A percentile compares a stretch with the other conserved stretches of the same genome.
phyloP scores from a whole-genome alignment of 352 stramenopile species.

The Globisporangium carolinianum region DNA sequence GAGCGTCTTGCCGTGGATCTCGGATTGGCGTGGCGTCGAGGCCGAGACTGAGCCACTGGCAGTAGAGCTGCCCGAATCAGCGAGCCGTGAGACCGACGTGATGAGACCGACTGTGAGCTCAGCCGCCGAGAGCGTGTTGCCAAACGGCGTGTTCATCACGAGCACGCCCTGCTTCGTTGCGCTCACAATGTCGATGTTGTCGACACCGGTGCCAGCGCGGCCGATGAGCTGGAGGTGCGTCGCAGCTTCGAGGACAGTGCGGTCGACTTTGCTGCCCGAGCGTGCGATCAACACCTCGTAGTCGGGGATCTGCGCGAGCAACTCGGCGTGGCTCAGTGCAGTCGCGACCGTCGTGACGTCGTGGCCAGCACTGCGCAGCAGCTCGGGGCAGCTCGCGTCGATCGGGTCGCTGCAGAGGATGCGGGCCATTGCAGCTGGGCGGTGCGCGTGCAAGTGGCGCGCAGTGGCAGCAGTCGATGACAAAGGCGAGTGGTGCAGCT shows the following conservation, averaged over 20 bases:
- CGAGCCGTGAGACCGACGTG: constrained; percentile 52
- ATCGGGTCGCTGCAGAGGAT: constrained; percentile 88
- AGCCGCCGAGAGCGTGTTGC: constrained; percentile 93
- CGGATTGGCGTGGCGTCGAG: constrained; percentile 33
- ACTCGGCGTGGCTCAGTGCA: constrained; percentile 44
- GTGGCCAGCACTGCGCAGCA: constrained; percentile 77
- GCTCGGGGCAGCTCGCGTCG: constrained; percentile 68
- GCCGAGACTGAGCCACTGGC: neutral
- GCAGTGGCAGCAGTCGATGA: neutral
- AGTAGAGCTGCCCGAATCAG: constrained; percentile 1
- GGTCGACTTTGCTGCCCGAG: constrained; percentile 74
- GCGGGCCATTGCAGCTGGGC: constrained; percentile 51
- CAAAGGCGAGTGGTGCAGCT: constrained; percentile 7
- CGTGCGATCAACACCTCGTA: constrained; percentile 89
- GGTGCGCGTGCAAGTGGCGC: constrained; percentile 30
- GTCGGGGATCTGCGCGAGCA: constrained; percentile 63
- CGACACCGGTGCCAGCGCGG: constrained; percentile 86
- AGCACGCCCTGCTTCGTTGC: constrained; percentile 90
- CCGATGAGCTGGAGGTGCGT: constrained; percentile 76
- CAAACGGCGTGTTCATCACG: constrained; percentile 95
- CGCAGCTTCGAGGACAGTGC: constrained; percentile 58
- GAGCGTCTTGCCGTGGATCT: constrained; percentile 89
- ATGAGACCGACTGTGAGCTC: constrained; percentile 93
- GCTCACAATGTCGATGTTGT: constrained; percentile 92
- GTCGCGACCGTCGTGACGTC: constrained; percentile 56